Evolutionary conservation across 139 green algal species (phyloP), one percentile per base, ranked within the genome.

Genomic region (Chlamydomonas sp.): DNA sequence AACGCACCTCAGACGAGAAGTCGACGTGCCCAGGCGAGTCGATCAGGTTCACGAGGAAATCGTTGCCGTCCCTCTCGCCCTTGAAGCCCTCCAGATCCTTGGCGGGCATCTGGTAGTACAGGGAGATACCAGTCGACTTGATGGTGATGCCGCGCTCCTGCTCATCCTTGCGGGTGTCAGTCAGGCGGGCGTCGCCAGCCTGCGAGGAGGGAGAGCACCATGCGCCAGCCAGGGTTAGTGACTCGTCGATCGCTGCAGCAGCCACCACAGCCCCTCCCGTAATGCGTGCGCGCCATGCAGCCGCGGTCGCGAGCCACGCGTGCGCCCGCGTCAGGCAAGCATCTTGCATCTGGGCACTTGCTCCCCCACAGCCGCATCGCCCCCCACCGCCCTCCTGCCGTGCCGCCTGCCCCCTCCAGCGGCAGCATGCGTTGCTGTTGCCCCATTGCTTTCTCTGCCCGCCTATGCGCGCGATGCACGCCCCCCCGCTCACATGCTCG

Each of bases 21-120:
- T 99, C 95, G 35, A 99, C 95, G 93, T 99, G 95, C 37, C 94
- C 94, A 47, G 95, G 95, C n/a, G 93, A 98, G 75, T 99, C 95
- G 71, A 99, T 98, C 43, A 98, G 80, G 88, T 99, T 99, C 68
- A 99, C 89, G 58, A 98, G 77, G 86, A 92, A 98, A 57, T 95
- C 78, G 73, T 97, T 96, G 60, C 93, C 92, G 20, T 94, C 67
- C 29, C 89, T 81, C 58, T 84, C 65, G 33, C 81, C 85, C 58
- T 81, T 89, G 72, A 91, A 89, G 65, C 76, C 84, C 73, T 92
- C 84, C 54, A 97, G 84, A 49, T 83, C 67, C 35, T 88, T 84
- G 1, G 96, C 90, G 0, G 69, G 60, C 81, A 97, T 95, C 70
- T 72, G 38, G 81, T 99, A 99, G 83, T 97, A 99, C 64, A 99